Percentiles rank a stretch among this genome's conserved stretches.
Evolutionary conservation across 116 monocot species (phyloP).

Genomic region (Cymodocea nodosa): DNA sequence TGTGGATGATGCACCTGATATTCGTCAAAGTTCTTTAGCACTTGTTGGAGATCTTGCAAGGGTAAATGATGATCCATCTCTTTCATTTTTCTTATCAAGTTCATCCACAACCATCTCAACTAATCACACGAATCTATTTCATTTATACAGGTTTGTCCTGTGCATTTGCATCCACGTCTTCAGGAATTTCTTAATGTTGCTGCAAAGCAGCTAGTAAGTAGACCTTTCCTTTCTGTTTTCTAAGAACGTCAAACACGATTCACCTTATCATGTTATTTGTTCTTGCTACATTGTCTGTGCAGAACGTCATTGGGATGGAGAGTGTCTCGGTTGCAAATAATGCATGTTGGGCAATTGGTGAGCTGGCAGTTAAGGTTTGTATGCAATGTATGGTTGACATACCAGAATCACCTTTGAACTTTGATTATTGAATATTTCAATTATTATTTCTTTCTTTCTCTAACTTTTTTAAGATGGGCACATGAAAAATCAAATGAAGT

Average conservation of each 20-base stretch:
- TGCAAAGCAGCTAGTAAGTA: constrained; percentile 89
- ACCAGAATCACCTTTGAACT: neutral
- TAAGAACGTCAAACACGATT: neutral
- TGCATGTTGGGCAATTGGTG: constrained; percentile 99
- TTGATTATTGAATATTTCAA: neutral
- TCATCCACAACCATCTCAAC: neutral
- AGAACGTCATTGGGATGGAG: constrained; percentile 46
- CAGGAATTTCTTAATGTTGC: constrained; percentile 77
- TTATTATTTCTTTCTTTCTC: neutral
- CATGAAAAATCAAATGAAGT: too few relatives aligned
- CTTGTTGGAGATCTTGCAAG: constrained; percentile 97
- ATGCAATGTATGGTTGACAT: neutral
- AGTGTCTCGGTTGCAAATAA: constrained; percentile 89
- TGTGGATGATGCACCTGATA: constrained; percentile 75
- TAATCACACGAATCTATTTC: neutral
- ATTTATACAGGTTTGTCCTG: constrained; percentile 70
- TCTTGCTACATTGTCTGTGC: constrained; percentile 7
- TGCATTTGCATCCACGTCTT: constrained; percentile 68
- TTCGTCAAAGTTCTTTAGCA: constrained; percentile 93
- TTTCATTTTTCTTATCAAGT: neutral
- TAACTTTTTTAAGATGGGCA: neutral
- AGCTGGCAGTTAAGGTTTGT: constrained; percentile 86
- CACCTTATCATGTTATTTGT: neutral
- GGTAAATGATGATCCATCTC: constrained; percentile 19
- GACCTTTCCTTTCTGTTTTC: neutral